These are phyloP conservation scores for Pleurotus cornucopiae DNA, from an alignment of 768 basidiomycete genomes.

Conservation along the genomic window DNA sequence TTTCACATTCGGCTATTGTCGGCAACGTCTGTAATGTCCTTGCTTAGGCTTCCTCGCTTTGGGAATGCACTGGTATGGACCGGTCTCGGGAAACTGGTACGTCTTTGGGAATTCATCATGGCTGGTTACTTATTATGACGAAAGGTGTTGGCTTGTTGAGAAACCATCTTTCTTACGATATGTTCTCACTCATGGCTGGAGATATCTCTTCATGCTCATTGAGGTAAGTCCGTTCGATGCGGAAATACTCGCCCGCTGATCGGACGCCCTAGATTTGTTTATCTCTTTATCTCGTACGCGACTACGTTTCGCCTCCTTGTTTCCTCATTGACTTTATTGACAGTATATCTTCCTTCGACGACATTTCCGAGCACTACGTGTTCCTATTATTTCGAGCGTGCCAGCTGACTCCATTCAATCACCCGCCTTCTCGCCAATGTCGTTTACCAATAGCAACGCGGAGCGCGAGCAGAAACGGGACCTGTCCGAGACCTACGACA, in stretches of 20 bases:
- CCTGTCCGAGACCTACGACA: too few relatives aligned
- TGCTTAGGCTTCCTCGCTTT: slow-evolving; percentile 11
- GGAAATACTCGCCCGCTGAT: too few relatives aligned
- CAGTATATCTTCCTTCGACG: background rate
- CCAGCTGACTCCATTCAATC: background rate
- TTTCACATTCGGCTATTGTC: background rate
- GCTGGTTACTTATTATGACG: background rate
- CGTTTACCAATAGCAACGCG: background rate
- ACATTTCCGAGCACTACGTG: background rate
- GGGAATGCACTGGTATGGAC: slow-evolving; percentile 12
- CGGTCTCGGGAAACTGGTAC: slow-evolving; percentile 12
- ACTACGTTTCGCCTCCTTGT: background rate
- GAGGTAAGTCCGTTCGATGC: slow-evolving; percentile 18
- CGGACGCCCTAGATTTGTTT: background rate
- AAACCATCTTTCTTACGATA: slow-evolving; percentile 11
- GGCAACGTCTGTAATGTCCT: background rate
- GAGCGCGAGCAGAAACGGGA: too few relatives aligned
- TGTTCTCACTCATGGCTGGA: slow-evolving; percentile 12
- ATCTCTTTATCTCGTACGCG: background rate
- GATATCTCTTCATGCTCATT: slow-evolving; percentile 11
- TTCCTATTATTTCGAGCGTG: background rate
- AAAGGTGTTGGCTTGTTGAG: slow-evolving; percentile 11
- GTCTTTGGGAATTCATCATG: background rate
- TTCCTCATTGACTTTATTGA: background rate
- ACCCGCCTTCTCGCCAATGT: background rate